These are phyloP conservation scores for Lasiodiplodia gonubiensis DNA, from an alignment of 2,329 filamentous ascomycete species.

Conservation along the genomic window DNA sequence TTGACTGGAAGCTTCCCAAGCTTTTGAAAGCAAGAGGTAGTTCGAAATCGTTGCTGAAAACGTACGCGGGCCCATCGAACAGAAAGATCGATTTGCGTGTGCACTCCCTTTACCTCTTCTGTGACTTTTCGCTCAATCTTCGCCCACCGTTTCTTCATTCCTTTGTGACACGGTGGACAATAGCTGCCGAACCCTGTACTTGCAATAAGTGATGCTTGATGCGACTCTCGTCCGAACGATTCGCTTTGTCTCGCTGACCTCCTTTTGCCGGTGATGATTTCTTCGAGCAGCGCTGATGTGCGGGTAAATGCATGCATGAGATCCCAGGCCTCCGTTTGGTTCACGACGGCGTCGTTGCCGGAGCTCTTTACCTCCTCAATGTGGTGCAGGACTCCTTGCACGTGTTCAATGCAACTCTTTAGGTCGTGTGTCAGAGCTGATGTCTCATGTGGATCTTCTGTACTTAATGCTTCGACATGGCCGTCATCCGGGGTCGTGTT, in stretches of 20 bases:
- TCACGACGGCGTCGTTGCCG: not conserved
- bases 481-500: not conserved
- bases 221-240: not conserved
- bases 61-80: not conserved
- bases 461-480: not conserved
- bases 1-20: constrained; percentile 72
- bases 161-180: not conserved
- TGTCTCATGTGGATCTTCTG: not conserved
- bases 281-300: not conserved
- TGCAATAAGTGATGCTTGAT: not conserved
- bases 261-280: not conserved
- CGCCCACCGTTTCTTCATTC: not conserved
- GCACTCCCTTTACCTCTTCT: not conserved
- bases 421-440: not conserved
- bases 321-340: not conserved
- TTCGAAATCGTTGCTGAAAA: not conserved
- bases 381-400: not conserved
- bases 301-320: not conserved
- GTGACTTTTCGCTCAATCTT: not conserved
- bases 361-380: not conserved
- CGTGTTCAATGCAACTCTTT: not conserved
- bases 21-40: not conserved
- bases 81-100: not conserved
- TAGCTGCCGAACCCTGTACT: constrained; percentile 1
- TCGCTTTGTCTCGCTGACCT: too few relatives aligned